These are phyloP conservation scores for Podila epicladia DNA, from an alignment of 192 early-diverging fungal genomes.

Conservation along the genomic window DNA sequence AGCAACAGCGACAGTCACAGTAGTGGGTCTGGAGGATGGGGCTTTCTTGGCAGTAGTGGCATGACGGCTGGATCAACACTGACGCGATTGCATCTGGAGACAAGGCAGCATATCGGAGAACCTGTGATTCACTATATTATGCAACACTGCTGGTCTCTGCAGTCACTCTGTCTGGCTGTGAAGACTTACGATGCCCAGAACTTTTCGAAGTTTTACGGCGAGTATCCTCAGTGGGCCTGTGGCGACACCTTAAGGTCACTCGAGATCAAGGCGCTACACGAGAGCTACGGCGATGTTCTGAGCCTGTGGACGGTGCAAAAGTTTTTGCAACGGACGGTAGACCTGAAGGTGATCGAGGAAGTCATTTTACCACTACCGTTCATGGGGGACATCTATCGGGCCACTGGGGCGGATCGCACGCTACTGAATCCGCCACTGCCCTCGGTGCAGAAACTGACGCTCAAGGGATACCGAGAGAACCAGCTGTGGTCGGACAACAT, in stretches of 20 bases:
- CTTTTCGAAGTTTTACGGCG: neutral
- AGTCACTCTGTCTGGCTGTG: neutral
- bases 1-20: too few species aligned
- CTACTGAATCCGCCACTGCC: too few species aligned
- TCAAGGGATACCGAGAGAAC: too few species aligned
- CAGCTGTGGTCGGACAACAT: too few species aligned
- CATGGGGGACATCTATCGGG: neutral
- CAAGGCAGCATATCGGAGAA: neutral
- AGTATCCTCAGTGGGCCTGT: neutral
- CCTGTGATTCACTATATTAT: neutral
- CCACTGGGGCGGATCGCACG: too few species aligned
- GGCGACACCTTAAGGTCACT: neutral
- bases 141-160: neutral
- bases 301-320: neutral
- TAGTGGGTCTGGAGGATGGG: too few species aligned
- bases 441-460: too few species aligned
- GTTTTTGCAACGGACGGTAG: neutral
- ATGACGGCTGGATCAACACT: constrained; percentile 4
- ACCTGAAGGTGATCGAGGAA: neutral
- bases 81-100: neutral
- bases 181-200: neutral
- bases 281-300: neutral
- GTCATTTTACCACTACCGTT: neutral
- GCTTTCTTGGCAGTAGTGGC: neutral
- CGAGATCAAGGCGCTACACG: neutral